Evolutionary conservation across 768 basidiomycete genomes (phyloP), one percentile per base, ranked within the genome.

Genomic region (Cystofilobasidium capitatum): DNA sequence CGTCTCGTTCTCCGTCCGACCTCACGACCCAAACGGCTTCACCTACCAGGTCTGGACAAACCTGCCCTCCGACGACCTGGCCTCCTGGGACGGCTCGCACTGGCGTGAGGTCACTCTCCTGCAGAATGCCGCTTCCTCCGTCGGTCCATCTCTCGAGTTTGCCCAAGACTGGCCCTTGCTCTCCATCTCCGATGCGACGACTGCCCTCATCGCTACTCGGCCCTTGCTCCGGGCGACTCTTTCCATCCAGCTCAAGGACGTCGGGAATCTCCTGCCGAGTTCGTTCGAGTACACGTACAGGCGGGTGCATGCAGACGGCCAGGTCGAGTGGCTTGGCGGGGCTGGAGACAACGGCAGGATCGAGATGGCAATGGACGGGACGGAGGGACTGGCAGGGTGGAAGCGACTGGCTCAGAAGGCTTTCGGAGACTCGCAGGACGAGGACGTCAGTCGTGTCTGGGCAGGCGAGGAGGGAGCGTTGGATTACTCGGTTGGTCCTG

Each of bases 281-380:
- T 12, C 42, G 13, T 61, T 42, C 20, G 59, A 61, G 59, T 61
- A 24, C 40, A 61, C 59, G 26, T 61, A 61, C 40, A 37, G 59
- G 1, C 16, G 14, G 24, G 9, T 29, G 14, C 9, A 61, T 20
- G 39, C 59, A 8, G 59, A 61, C 40, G 59, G 59, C 8, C 39
- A 40, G 6, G 16, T 44, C 26, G 59, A 61, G 14, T 61, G 59
- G 59, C 59, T 61, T 12, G 59, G 59, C 59, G 26, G 26, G 13
- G 22, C 12, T 3, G 40, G 40, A 7, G 24, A 7, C 26, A 61
- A 61, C 42, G 59, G 59, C 59, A 29, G 10, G n/a, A 7, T 61
- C 59, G 59, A 61, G 29, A 44, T 61, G 39, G 6, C 49, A 29
- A 29, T 16, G 9, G 17, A n/a, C n/a, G 9, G 4, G n/a, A 29